phyloP scores from a whole-genome alignment of 306 rosid species.

The Malus asiatica region DNA sequence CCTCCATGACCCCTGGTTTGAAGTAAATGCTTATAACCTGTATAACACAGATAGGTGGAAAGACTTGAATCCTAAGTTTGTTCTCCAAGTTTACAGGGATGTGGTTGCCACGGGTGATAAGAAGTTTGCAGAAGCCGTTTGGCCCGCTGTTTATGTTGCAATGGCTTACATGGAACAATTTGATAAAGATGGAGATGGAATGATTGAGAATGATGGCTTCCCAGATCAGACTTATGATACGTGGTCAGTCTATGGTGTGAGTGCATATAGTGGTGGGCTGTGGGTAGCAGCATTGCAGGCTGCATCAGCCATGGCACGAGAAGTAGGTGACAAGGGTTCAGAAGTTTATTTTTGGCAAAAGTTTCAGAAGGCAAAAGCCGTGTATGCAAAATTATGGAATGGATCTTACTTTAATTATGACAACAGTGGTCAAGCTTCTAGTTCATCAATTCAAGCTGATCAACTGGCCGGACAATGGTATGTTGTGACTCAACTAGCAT shows the following conservation, averaged over 20 bases:
- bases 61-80: constrained; percentile 96
- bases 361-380: constrained; percentile 71
- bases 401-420: constrained; percentile 94
- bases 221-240: constrained; percentile 99
- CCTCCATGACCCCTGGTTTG: constrained; percentile 83
- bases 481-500: constrained; percentile 11
- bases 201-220: constrained; percentile 94
- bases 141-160: constrained; percentile 93
- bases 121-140: constrained; percentile 85
- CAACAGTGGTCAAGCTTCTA: constrained; percentile 53
- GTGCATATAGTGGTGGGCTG: constrained; percentile 94
- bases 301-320: constrained; percentile 75
- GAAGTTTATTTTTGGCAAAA: constrained; percentile 72
- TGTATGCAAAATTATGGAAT: constrained; percentile 81
- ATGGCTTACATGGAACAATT: constrained; percentile 96
- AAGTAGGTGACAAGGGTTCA: constrained; percentile 70
- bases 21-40: constrained; percentile 79
- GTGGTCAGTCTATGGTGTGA: constrained; percentile 90
- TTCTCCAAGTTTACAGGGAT: constrained; percentile 92
- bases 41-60: constrained; percentile 92
- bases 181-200: constrained; percentile 87
- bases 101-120: constrained; percentile 87
- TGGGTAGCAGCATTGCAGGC: constrained; percentile 99
- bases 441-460: constrained; percentile 93
- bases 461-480: constrained; percentile 97